These are phyloP conservation scores for Psilocybe cyanescens DNA, from an alignment of 768 basidiomycete species.

Conservation along the genomic window DNA sequence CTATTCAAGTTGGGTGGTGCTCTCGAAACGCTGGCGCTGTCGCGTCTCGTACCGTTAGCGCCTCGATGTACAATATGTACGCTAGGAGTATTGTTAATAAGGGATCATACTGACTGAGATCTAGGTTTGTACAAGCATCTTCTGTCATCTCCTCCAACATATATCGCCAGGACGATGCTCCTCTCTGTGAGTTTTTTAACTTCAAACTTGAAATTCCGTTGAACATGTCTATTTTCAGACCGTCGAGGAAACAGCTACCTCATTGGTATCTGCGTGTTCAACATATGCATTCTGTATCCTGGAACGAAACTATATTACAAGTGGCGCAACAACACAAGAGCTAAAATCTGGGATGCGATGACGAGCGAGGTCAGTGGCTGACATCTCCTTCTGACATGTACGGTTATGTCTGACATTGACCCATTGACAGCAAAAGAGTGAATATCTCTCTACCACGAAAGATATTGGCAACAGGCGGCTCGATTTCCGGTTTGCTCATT, in stretches of 20 bases:
- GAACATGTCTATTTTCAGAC: constrained; percentile 36
- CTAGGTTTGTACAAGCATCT: constrained; percentile 30
- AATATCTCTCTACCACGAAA: constrained; percentile 60
- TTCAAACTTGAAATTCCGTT: not conserved
- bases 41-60: constrained; percentile 61
- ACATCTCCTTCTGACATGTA: not conserved
- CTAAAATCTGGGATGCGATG: constrained; percentile 61
- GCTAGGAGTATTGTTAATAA: constrained; percentile 2
- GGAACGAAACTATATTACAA: constrained; percentile 57
- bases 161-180: constrained; percentile 61
- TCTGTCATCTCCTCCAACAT: constrained; percentile 55
- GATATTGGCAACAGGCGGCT: constrained; percentile 66
- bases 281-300: constrained; percentile 56
- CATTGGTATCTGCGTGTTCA: constrained; percentile 55
- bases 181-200: constrained; percentile 46
- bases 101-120: not conserved
- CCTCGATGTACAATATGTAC: constrained; percentile 62
- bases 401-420: not conserved
- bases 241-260: constrained; percentile 60
- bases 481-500: constrained; percentile 68
- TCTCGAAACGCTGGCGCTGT: constrained; percentile 64
- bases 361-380: constrained; percentile 41
- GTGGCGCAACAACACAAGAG: constrained; percentile 60
- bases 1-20: constrained; percentile 62
- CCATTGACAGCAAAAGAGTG: constrained; percentile 48